These are phyloP conservation scores for Limonomyces culmigenus DNA, from an alignment of 1,284 basidiomycete species.

Conservation along the genomic window DNA sequence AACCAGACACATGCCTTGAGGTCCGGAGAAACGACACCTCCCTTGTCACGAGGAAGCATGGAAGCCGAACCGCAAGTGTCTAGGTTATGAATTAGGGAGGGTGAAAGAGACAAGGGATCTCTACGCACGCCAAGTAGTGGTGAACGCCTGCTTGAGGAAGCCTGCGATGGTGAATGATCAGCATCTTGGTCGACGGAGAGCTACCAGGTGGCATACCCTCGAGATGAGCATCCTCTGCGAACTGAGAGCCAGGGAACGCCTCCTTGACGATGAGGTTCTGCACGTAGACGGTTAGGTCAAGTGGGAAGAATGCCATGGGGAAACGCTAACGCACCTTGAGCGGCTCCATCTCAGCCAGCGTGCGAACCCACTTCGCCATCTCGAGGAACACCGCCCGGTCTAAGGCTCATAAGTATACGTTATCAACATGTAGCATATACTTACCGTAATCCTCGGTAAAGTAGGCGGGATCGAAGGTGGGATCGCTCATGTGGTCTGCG, in stretches of 20 bases:
- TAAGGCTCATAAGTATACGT: conserved; percentile 5
- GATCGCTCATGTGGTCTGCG: neutral
- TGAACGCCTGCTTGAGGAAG: conserved; percentile 13
- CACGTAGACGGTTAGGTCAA: too few species aligned
- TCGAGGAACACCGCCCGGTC: conserved; percentile 29
- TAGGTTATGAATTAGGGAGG: conserved; percentile 5
- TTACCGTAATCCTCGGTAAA: conserved; percentile 29
- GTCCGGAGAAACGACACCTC: conserved; percentile 39
- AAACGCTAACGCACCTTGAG: too few species aligned
- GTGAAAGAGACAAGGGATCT: neutral
- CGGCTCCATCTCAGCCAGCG: conserved; percentile 22
- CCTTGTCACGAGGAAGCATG: conserved; percentile 40
- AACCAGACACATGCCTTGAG: conserved; percentile 16
- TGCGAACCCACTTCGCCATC: conserved; percentile 28
- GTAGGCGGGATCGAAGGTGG: conserved; percentile 22
- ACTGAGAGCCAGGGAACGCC: conserved; percentile 19
- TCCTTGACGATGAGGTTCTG: conserved; percentile 13
- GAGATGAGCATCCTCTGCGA: conserved; percentile 14
- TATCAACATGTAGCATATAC: conserved; percentile 5
- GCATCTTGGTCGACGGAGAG: too few species aligned
- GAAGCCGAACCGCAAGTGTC: conserved; percentile 27
- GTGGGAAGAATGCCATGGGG: too few species aligned
- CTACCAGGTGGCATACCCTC: conserved; percentile 5
- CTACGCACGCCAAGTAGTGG: conserved; percentile 15
- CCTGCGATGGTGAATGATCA: conserved; percentile 7